Evolutionary conservation across 139 green algal species (phyloP).

Genomic region (Raphidocelis subcapitata): DNA sequence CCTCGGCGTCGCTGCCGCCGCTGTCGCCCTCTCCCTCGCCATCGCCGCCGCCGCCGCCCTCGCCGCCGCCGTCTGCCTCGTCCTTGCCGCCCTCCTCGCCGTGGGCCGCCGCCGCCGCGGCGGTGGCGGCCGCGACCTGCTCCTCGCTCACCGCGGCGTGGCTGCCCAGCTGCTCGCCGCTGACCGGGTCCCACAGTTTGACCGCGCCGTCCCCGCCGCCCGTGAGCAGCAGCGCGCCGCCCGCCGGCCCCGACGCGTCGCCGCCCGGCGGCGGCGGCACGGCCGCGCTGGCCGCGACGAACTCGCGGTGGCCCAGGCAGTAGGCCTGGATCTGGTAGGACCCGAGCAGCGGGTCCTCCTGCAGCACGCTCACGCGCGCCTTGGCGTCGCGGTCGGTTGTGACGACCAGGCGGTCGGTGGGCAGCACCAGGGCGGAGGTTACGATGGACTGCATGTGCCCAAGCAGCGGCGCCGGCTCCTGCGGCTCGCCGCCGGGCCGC

Average conservation of each 20-base stretch:
- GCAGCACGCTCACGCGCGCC: slow-evolving; percentile 59
- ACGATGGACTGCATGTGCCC: slow-evolving; percentile 85
- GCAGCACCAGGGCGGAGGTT: slow-evolving; percentile 56
- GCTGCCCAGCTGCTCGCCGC: slow-evolving; percentile 35
- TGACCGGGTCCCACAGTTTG: slow-evolving; percentile 57
- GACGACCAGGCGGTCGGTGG: slow-evolving; percentile 52
- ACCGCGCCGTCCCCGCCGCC: slow-evolving; percentile 73
- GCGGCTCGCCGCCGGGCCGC: neutral
- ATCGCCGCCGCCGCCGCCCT: no score
- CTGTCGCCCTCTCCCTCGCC: no score
- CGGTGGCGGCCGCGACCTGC: no score
- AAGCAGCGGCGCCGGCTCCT: slow-evolving; percentile 56
- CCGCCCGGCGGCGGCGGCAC: slow-evolving; percentile 20
- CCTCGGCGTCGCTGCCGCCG: no score
- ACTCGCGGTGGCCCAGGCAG: slow-evolving; percentile 82
- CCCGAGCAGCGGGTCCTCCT: slow-evolving; percentile 49
- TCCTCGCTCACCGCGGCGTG: slow-evolving; percentile 19
- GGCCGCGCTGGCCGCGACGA: slow-evolving; percentile 64
- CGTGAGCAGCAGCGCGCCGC: slow-evolving; percentile 46
- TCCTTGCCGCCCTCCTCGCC: no score
- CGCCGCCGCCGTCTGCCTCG: no score
- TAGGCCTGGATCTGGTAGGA: slow-evolving; percentile 81
- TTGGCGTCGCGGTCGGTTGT: slow-evolving; percentile 79
- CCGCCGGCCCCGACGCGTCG: slow-evolving; percentile 3
- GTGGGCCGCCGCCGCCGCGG: no score